Conservation (phyloP, 1,139 yeast genomes). For the Blastobotrys indianensis region DNA sequence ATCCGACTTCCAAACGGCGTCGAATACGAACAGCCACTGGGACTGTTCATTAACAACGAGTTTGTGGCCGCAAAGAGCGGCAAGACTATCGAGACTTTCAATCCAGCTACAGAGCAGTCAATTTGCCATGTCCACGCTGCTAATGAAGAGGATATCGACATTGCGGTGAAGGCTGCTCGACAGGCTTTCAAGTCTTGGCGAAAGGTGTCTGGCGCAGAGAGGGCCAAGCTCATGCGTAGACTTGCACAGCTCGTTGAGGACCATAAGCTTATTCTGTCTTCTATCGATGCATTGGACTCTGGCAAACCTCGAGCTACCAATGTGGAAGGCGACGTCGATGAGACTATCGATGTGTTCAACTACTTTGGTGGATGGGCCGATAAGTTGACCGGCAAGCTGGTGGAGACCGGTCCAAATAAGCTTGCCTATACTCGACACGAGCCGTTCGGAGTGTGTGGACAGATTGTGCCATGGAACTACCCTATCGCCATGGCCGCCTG, state of each 20-base stretch:
- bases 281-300: conserved; percentile 55
- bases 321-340: conserved; percentile 50
- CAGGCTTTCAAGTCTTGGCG: conserved; percentile 49
- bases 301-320: conserved; percentile 48
- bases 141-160: conserved; percentile 48
- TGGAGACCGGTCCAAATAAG: conserved; percentile 54
- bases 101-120: conserved; percentile 45
- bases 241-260: conserved; percentile 50
- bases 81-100: conserved; percentile 40
- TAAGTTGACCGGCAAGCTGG: conserved; percentile 63
- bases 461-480: conserved; percentile 89
- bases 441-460: conserved; percentile 84
- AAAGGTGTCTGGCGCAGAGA: conserved; percentile 40
- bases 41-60: conserved; percentile 77
- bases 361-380: conserved; percentile 86
- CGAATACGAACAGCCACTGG: conserved; percentile 61
- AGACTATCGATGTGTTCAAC: conserved; percentile 43
- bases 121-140: conserved; percentile 52
- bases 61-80: conserved; percentile 60
- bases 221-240: conserved; percentile 43
- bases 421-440: conserved; percentile 61
- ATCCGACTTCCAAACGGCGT: conserved; percentile 55
- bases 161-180: conserved; percentile 55
- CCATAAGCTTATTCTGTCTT: conserved; percentile 44
- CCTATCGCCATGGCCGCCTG: conserved; percentile 76